Percentiles rank a stretch among this genome's conserved stretches.
phyloP scores from a whole-genome alignment of 495 filamentous ascomycete species.

The Parachaetomium inaequale region DNA sequence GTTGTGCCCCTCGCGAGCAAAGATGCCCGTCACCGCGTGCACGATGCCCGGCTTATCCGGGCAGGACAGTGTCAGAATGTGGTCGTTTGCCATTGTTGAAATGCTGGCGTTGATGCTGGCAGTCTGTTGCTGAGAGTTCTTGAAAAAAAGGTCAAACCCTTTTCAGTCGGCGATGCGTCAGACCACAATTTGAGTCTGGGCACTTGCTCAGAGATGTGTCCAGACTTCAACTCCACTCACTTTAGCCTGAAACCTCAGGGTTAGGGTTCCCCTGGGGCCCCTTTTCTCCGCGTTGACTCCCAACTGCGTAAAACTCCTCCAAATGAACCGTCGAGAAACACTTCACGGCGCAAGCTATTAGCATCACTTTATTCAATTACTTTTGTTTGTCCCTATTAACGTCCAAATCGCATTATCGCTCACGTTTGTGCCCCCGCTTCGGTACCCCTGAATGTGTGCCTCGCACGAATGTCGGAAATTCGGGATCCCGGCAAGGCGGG shows the following conservation, averaged over 20 bases:
- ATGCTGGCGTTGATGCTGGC: constrained; percentile 9
- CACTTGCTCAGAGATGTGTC: not conserved
- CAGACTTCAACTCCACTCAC: not conserved
- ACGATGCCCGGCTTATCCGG: constrained; percentile 74
- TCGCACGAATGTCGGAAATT: too few species aligned
- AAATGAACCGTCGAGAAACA: too few species aligned
- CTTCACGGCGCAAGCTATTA: too few species aligned
- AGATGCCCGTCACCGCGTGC: constrained; percentile 67
- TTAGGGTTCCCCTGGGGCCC: not conserved
- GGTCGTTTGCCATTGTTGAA: constrained; percentile 46
- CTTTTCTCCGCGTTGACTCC: not conserved
- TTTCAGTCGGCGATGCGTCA: constrained; percentile 7
- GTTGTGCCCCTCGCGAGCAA: constrained; percentile 62
- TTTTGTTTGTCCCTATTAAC: too few species aligned
- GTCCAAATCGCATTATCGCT: too few species aligned
- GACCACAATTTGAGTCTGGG: not conserved
- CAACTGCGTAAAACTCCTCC: too few species aligned
- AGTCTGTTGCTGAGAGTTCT: constrained; percentile 4
- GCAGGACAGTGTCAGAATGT: constrained; percentile 71
- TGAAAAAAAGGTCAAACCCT: too few species aligned
- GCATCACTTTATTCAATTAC: too few species aligned
- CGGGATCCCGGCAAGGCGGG: too few species aligned
- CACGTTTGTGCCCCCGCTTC: too few species aligned
- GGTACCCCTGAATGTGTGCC: too few species aligned
- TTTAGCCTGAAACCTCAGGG: not conserved